These are phyloP conservation scores for Trichoderma simmonsii DNA, from an alignment of 2,329 filamentous ascomycete genomes.

Conservation along the genomic window DNA sequence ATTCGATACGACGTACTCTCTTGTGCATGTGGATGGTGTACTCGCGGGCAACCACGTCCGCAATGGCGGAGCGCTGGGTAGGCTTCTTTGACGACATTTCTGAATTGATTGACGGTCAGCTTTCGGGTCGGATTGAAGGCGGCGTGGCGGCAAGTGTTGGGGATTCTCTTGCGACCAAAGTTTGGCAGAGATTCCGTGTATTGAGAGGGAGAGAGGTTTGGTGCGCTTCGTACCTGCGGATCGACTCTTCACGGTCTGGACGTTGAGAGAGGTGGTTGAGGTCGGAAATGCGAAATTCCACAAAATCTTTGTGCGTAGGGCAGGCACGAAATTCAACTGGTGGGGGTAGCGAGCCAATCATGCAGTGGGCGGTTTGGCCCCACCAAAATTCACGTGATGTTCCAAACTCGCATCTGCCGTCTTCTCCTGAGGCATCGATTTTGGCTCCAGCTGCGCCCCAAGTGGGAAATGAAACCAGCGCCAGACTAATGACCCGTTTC, in stretches of 20 bases:
- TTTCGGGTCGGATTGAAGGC: conserved; percentile 1
- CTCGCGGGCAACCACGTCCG: conserved; percentile 98
- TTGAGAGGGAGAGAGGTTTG: conserved; percentile 21
- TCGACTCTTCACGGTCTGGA: conserved; percentile 40
- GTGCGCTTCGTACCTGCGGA: conserved; percentile 39
- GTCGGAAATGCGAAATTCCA: conserved; percentile 37
- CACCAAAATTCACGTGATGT: conserved; percentile 26
- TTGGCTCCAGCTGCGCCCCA: conserved; percentile 3
- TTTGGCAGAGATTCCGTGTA: conserved; percentile 11
- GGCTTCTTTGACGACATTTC: conserved; percentile 46
- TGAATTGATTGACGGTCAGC: conserved; percentile 30
- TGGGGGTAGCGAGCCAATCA: conserved; percentile 39
- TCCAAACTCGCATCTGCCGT: conserved; percentile 7
- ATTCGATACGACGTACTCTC: conserved; percentile 50
- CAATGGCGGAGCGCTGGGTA: conserved; percentile 82
- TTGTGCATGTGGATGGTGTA: conserved; percentile 99
- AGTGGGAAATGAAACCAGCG: conserved; percentile 15
- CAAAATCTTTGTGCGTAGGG: conserved; percentile 45
- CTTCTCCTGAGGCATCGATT: conserved; percentile 15
- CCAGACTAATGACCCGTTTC: conserved; percentile 18
- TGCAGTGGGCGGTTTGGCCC: conserved; percentile 12
- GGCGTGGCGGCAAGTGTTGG: background rate
- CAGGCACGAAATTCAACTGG: conserved; percentile 36
- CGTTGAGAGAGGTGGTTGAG: conserved; percentile 37
- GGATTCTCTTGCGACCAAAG: conserved; percentile 1